Evolutionary conservation across 2,329 filamentous ascomycete genomes (phyloP).

Genomic region (Aaosphaeria arxii): DNA sequence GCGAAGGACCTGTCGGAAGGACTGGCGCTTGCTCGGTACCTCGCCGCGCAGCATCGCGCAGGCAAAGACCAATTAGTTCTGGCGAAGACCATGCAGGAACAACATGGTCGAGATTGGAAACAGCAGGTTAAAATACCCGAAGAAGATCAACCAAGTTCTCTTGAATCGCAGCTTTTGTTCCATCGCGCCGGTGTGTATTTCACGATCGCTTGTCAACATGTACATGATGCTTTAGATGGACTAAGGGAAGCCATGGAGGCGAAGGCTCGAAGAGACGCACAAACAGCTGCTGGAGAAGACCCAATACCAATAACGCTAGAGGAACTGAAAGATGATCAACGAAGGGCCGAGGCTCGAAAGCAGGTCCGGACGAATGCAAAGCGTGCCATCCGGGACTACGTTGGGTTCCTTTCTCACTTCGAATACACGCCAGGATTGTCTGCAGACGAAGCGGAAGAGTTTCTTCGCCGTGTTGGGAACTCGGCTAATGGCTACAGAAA

Average conservation of each 20-base stretch:
- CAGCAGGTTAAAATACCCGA: slow-evolving; percentile 54
- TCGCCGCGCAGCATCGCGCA: slow-evolving; percentile 52
- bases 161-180: slow-evolving; percentile 73
- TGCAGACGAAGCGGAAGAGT: slow-evolving; percentile 56
- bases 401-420: slow-evolving; percentile 68
- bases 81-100: slow-evolving; percentile 43
- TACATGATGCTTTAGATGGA: slow-evolving; percentile 56
- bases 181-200: slow-evolving; percentile 72
- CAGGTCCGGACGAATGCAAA: slow-evolving; percentile 72
- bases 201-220: slow-evolving; percentile 65
- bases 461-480: slow-evolving; percentile 33
- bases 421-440: slow-evolving; percentile 75
- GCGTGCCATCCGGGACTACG: slow-evolving; percentile 71
- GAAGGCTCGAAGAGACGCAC: slow-evolving; percentile 19
- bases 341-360: slow-evolving; percentile 61
- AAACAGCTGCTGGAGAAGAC: slow-evolving; percentile 23
- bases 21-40: slow-evolving; percentile 54
- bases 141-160: slow-evolving; percentile 68
- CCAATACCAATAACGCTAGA: slow-evolving; percentile 37
- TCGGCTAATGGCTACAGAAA: slow-evolving; percentile 17
- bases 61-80: slow-evolving; percentile 53
- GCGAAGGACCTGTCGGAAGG: slow-evolving; percentile 68
- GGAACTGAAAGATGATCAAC: slow-evolving; percentile 48
- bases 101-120: slow-evolving; percentile 45
- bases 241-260: slow-evolving; percentile 39